phyloP scores from a whole-genome alignment of 805 yeast species.

The Candida silvatica region DNA sequence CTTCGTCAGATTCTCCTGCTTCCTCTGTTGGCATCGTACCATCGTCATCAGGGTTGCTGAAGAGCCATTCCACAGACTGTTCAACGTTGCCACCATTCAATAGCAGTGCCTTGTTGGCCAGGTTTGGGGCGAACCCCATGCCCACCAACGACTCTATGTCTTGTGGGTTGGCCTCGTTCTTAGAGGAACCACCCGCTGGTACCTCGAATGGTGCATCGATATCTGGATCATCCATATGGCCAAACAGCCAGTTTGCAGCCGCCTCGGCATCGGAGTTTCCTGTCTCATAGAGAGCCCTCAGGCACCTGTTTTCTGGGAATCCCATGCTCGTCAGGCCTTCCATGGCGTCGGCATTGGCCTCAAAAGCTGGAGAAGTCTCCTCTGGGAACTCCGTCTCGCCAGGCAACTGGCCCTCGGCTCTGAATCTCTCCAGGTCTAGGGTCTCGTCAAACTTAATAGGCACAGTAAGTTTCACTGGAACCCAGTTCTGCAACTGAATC shows the following conservation, averaged over 20 bases:
- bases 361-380: slow-evolving; percentile 24
- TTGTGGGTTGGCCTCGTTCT: slow-evolving; percentile 18
- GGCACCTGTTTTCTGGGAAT: slow-evolving; percentile 60
- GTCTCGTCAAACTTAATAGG: slow-evolving; percentile 44
- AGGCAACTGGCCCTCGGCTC: slow-evolving; percentile 31
- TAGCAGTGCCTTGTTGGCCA: slow-evolving; percentile 67
- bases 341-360: slow-evolving; percentile 48
- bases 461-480: slow-evolving; percentile 71
- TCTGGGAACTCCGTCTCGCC: slow-evolving; percentile 32
- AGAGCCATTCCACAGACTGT: slow-evolving; percentile 87
- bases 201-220: slow-evolving; percentile 55
- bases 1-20: slow-evolving; percentile 4
- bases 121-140: slow-evolving; percentile 71
- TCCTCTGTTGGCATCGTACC: slow-evolving; percentile 37
- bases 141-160: slow-evolving; percentile 39
- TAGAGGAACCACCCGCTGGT: slow-evolving; percentile 17
- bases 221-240: slow-evolving; percentile 78
- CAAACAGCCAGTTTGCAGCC: slow-evolving; percentile 88
- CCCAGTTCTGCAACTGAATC: slow-evolving; percentile 83
- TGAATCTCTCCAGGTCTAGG: slow-evolving; percentile 35
- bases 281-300: slow-evolving; percentile 62
- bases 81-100: slow-evolving; percentile 55
- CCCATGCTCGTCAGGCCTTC: slow-evolving; percentile 71
- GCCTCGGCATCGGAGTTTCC: slow-evolving; percentile 57
- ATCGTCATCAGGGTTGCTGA: slow-evolving; percentile 70